Evolutionary conservation across 2,329 filamentous ascomycete genomes (phyloP), one percentile per base, ranked within the genome.

Genomic region (Colletotrichum echinochloae): DNA sequence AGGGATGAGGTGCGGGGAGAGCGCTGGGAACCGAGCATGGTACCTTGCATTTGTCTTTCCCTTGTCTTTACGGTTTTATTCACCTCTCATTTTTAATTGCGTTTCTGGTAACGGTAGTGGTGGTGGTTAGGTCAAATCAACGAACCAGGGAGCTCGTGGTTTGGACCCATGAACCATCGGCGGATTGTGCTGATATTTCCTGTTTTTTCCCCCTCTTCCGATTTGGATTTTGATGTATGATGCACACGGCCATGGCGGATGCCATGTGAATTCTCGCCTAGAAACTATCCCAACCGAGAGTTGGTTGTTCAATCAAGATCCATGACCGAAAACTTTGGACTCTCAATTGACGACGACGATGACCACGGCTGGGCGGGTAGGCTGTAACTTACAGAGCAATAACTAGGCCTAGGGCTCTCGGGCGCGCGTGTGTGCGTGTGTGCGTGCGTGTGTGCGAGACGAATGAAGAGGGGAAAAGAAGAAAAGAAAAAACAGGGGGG

Each of bases 51-150:
- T 44, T 46, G 39, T 46, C 56, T 59, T 59, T 41, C 26, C 39
- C 16, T 59, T 23, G 26, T 26, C 28, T 59, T n/a, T 44, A 12
- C 16, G 2, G 39, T 9, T 46, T 59, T 26, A 3, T 7, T 49
- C 6, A 2, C 14, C 16, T 7, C 28, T 16, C 14, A 7, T 16
- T 18, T 26, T 49, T 2, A 2, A 16, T 39, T 4, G 12, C 16
- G 39, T 56, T 28, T 46, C 26, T 23, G 26, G 37, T 35, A 18
- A 57, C 16, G 23, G 35, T 59, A 26, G 16, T 52, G 5, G 49
- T 52, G 37, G 56, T 59, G 16, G 37, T 59, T 37, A 59, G 41
- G 39, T 59, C 30, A 11, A 59, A 5, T 46, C 18, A 9, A 52
- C 28, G 18, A 52, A 12, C 49, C 49, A 51, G 49, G 26, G 49